Base-by-base conservation (phyloP, 1,284 basidiomycete species). In the Tylopilus orsonianus region DNA sequence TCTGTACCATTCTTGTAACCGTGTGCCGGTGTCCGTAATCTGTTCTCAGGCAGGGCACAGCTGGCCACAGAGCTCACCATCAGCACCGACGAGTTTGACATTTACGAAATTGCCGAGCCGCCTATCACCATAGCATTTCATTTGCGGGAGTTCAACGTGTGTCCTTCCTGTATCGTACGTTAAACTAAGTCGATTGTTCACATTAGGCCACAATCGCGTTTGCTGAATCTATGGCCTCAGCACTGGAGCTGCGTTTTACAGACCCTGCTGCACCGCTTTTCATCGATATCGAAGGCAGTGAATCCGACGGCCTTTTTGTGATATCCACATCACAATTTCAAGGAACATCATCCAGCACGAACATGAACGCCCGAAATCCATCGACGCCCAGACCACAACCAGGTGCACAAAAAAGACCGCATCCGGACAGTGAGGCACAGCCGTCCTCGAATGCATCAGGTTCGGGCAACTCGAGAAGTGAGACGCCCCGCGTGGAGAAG, bases 71-170 rank as follows among this genome's bases (percentile, higher is more conserved):
- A 90, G 59, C 72, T 91, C 34, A 78, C 75, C 2, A 81, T 91
- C 39, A 83, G 80, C 47, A 76, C 77, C 1, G 85, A 87, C 33
- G 88, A 90, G 58, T 91, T 91, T 55, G 87, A 91, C 42, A 65
- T 75, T 0, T 91, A 91, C 58, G 78, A 87, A 38, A 69, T 90
- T 8, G 74, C 72, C 54, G 66, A 73, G 4, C 66, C 77, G 13
- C 84, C 87, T 1, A 76, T 78, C 35, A 81, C 79, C 2, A 77
- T 92, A 44, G 81, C 80, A 2, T 90, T 91, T 58, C 88, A 90
- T 66, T 66, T 92, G 34, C 80, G 84, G 30, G 89, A 92, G 68
- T 90, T 92, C 67, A 87, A 83, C 57, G 88, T 90, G 14, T 46
- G 43, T 50, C 49, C 32, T 44, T 13, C 43, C 44, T 19, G 27